Base-by-base conservation (phyloP, 2,329 filamentous ascomycete genomes). In the Calonectria montana region DNA sequence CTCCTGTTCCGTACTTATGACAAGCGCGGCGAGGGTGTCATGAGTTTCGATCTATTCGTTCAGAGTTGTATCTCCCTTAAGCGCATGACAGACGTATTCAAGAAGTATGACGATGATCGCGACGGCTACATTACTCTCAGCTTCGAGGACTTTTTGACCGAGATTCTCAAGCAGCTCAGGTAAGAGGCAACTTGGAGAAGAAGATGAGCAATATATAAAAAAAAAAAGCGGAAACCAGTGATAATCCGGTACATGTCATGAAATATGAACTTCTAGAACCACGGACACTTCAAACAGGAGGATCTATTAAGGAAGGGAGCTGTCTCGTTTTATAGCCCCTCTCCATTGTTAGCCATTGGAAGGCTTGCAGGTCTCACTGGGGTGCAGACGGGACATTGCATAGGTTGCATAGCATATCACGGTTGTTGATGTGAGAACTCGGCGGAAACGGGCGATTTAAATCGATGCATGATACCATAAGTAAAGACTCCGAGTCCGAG, bases 31-130 rank as follows among this genome's bases (percentile, higher is more conserved):
- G 88, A 91, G 80, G 92, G 92, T 43, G 88, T 89, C 78, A 94
- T 95, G 90, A 94, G 93, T 84, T 99, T 99, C 81, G 97, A 99
- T 85, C 85, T 99, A 64, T 99, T 99, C 80, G 97, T 99, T 73
- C 97, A 99, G 88, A 95, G 95, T 65, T 98, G 97, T 84, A 98
- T 99, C 81, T 95, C 92, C 78, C 88, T 99, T 80, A 98, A 98
- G 90, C 91, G 97, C 78, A 98, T 99, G 96, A 99, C 97, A 72
- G 97, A 99, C 83, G 95, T 98, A 31, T 99, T 99, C 83, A 99
- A 99, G 89, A 96, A 96, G 85, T 99, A 98, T 83, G 97, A 99
- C 78, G 94, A 97, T 80, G 97, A 99, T 83, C 91, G 97, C 48
- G 97, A 98, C 84, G 97, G 97, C 2, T 98, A 96, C 82, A 94